Percentiles rank a stretch among this genome's conserved stretches.
These are phyloP conservation scores for Boletus reticulatus DNA, from an alignment of 768 basidiomycete species.

Conservation along the genomic window DNA sequence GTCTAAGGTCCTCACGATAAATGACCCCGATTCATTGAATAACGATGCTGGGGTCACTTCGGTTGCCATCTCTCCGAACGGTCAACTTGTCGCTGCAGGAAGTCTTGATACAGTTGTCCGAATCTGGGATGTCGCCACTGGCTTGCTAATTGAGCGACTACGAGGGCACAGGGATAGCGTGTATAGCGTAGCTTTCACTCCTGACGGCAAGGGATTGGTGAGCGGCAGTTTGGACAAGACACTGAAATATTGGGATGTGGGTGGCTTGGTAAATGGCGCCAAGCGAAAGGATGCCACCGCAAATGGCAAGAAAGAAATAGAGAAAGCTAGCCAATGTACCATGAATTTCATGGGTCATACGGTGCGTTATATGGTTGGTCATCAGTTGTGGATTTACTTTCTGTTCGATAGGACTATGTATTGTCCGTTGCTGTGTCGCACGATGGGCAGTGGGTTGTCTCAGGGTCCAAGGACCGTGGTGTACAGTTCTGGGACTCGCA, in stretches of 20 bases:
- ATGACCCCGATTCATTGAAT: conserved; percentile 48
- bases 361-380: conserved; percentile 36
- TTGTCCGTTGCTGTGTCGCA: conserved; percentile 79
- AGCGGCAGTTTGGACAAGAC: conserved; percentile 91
- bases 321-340: conserved; percentile 57
- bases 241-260: conserved; percentile 83
- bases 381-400: background rate
- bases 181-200: conserved; percentile 89
- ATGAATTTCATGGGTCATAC: conserved; percentile 92
- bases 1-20: conserved; percentile 37
- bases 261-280: conserved; percentile 28
- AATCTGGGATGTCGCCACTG: conserved; percentile 74
- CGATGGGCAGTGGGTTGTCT: conserved; percentile 93
- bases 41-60: conserved; percentile 71
- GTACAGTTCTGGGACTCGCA: conserved; percentile 93
- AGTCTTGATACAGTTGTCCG: conserved; percentile 74
- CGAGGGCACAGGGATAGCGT: conserved; percentile 82
- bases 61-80: conserved; percentile 77
- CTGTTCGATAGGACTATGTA: conserved; percentile 56
- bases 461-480: conserved; percentile 92
- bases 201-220: conserved; percentile 84
- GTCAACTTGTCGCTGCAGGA: conserved; percentile 63
- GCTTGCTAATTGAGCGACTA: conserved; percentile 66
- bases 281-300: conserved; percentile 35
- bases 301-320: conserved; percentile 48